phyloP scores from a whole-genome alignment of 208 protist genomes.

The Trypanosoma grayi region DNA sequence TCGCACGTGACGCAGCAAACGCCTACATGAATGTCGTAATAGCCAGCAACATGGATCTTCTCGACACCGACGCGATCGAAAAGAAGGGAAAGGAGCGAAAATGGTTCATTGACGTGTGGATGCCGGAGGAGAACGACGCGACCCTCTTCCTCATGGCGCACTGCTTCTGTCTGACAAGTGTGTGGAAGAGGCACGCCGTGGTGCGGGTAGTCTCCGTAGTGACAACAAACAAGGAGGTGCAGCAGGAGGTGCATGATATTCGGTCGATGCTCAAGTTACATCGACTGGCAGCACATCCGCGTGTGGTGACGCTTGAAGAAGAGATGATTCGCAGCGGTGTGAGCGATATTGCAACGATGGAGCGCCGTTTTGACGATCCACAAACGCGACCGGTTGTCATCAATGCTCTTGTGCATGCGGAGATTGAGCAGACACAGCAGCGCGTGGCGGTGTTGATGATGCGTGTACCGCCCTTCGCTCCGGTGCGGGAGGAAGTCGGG shows the following conservation, averaged over 20 bases:
- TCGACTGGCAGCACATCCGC: background rate
- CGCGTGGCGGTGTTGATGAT: slow-evolving; percentile 10
- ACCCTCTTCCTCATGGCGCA: slow-evolving; percentile 13
- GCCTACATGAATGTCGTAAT: slow-evolving; percentile 18
- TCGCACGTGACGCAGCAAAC: slow-evolving; percentile 11
- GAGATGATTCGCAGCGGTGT: background rate
- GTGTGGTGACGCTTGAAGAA: slow-evolving; percentile 5
- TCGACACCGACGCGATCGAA: slow-evolving; percentile 12
- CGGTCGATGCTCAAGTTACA: background rate
- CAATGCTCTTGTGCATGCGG: slow-evolving; percentile 2
- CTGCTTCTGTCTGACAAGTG: slow-evolving; percentile 3
- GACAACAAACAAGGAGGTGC: background rate
- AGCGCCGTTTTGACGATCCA: slow-evolving; percentile 2
- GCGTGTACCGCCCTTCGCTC: slow-evolving; percentile 4
- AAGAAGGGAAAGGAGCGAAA: slow-evolving; percentile 8
- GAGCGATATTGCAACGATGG: background rate
- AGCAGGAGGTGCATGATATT: slow-evolving; percentile 5
- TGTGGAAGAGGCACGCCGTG: slow-evolving; percentile 5
- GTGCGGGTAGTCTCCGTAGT: slow-evolving; percentile 13
- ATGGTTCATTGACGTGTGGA: slow-evolving; percentile 24
- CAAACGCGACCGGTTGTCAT: background rate
- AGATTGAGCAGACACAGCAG: slow-evolving; percentile 1
- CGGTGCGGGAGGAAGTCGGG: background rate
- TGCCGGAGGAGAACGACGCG: slow-evolving; percentile 7
- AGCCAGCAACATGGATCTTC: slow-evolving; percentile 16